A percentile compares a stretch with the other conserved stretches of the same genome.
Evolutionary conservation across 2,329 filamentous ascomycete species (phyloP).

Genomic region (Colletotrichum sp.): DNA sequence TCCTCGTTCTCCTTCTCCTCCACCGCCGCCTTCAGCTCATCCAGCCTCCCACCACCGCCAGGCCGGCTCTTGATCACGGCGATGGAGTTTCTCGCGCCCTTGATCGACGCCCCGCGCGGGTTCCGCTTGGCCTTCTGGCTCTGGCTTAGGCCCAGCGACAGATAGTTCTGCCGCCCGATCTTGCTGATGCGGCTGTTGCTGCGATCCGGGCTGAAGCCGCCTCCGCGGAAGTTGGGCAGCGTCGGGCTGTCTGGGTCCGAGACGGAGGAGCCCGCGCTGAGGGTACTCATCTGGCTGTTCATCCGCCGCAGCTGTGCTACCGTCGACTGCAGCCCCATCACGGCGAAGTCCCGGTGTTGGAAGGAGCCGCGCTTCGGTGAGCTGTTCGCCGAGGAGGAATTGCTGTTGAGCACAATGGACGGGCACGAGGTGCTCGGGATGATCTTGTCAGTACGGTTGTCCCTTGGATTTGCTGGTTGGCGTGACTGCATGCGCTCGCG

Average conservation of each 20-base stretch:
- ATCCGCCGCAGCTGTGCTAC: slow-evolving; percentile 61
- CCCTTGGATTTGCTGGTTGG: background rate
- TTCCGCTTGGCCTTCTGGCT: slow-evolving; percentile 21
- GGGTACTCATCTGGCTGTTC: slow-evolving; percentile 58
- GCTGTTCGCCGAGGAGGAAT: background rate
- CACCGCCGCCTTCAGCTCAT: background rate
- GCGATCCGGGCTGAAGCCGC: slow-evolving; percentile 41
- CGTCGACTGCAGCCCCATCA: slow-evolving; percentile 28
- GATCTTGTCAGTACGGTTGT: background rate
- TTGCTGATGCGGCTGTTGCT: slow-evolving; percentile 33
- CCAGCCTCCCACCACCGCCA: background rate
- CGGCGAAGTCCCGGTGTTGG: slow-evolving; percentile 6
- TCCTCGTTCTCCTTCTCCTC: slow-evolving; percentile 18
- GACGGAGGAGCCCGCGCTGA: slow-evolving; percentile 44
- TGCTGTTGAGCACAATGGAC: slow-evolving; percentile 1
- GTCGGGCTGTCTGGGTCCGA: slow-evolving; percentile 43
- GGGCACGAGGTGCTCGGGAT: background rate
- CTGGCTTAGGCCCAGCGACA: slow-evolving; percentile 32
- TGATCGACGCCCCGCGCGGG: background rate
- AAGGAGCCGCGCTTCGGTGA: background rate
- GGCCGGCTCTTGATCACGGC: slow-evolving; percentile 1
- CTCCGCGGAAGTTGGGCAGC: slow-evolving; percentile 41
- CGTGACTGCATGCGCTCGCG: background rate
- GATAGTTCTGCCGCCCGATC: slow-evolving; percentile 50
- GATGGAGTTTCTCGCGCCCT: slow-evolving; percentile 1